phyloP scores from a whole-genome alignment of 1,139 yeast species.

The Chernovozyma aurita region DNA sequence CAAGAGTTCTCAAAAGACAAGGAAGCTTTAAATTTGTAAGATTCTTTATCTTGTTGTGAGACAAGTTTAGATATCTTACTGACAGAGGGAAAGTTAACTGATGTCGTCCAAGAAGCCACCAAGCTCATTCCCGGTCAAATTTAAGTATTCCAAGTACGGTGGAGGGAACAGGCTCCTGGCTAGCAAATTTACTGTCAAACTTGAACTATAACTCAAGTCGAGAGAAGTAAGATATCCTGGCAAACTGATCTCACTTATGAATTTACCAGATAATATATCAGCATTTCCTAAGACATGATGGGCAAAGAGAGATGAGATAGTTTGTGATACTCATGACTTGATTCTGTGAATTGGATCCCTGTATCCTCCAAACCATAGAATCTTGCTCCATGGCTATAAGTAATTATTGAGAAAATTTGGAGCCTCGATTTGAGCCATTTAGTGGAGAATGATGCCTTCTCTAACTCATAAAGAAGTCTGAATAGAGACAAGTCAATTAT shows the following conservation, averaged over 20 bases:
- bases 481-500: slow-evolving; percentile 1
- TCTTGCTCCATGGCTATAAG: neutral
- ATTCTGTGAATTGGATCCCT: slow-evolving; percentile 1
- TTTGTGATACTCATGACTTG: neutral
- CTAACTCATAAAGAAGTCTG: slow-evolving; percentile 1
- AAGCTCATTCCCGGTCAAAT: slow-evolving; percentile 1
- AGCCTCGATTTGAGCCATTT: neutral
- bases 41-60: slow-evolving; percentile 2
- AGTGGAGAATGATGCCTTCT: neutral
- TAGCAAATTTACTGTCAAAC: neutral
- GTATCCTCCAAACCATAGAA: slow-evolving; percentile 2
- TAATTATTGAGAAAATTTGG: slow-evolving; percentile 1
- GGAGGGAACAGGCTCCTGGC: neutral
- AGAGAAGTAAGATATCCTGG: slow-evolving; percentile 2
- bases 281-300: slow-evolving; percentile 4
- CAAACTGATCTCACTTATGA: neutral
- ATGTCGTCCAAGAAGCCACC: neutral
- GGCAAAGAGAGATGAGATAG: slow-evolving; percentile 5
- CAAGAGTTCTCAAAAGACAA: slow-evolving; percentile 1
- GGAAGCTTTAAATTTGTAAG: slow-evolving; percentile 3
- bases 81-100: slow-evolving; percentile 1
- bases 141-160: slow-evolving; percentile 1
- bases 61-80: slow-evolving; percentile 2
- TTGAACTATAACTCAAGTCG: slow-evolving; percentile 1
- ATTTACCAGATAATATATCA: neutral